Conservation (phyloP, 139 green algal genomes). For the Mesotaenium endlicherianum region DNA sequence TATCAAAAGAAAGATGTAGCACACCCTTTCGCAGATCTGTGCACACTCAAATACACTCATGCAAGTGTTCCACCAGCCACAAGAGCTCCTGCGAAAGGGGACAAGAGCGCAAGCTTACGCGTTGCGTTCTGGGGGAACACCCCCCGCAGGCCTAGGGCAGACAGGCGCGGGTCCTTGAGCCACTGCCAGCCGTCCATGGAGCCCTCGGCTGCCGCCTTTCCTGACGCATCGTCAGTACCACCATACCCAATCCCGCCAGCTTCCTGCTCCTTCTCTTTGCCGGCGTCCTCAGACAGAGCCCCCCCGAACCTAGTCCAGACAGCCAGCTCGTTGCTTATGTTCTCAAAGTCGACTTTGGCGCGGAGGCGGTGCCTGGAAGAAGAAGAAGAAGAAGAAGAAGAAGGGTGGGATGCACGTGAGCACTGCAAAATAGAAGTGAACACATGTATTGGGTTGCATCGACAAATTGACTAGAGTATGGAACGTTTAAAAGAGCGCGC, state of each 20-base stretch:
- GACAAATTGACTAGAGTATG: no score
- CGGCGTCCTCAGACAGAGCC: neutral
- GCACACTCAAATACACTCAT: neutral
- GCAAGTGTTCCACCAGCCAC: neutral
- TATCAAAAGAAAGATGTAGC: no score
- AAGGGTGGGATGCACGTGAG: neutral
- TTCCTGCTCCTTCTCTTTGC: neutral
- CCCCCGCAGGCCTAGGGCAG: conserved; percentile 62
- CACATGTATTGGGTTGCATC: no score
- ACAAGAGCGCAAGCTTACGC: neutral
- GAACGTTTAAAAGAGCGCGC: no score
- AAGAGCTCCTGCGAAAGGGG: neutral
- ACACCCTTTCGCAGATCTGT: no score
- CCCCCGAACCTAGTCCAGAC: conserved; percentile 64
- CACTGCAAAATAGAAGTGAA: no score
- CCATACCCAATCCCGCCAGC: conserved; percentile 31
- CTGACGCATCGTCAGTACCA: neutral
- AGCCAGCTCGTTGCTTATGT: conserved; percentile 56
- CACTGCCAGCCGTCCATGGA: conserved; percentile 44
- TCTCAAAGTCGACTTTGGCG: conserved; percentile 64
- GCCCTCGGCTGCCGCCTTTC: neutral
- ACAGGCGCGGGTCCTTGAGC: conserved; percentile 67
- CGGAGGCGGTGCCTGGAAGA: conserved; percentile 73
- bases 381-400: conserved; percentile 8
- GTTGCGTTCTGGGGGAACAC: conserved; percentile 52